Evolutionary conservation across 2,329 filamentous ascomycete genomes (phyloP).

Genomic region (Aspergillus sp.): DNA sequence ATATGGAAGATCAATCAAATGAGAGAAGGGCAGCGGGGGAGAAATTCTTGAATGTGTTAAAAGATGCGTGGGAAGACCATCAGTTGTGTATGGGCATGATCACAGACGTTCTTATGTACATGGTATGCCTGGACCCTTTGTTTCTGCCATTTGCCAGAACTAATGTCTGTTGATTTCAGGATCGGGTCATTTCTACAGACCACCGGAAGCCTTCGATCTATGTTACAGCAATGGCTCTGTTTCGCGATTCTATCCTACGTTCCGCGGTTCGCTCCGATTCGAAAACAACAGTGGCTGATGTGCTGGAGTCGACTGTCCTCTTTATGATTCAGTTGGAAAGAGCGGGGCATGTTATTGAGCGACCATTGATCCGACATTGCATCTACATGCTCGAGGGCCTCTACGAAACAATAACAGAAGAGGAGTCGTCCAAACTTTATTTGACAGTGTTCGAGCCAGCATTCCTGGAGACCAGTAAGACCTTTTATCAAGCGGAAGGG

Average conservation of each 20-base stretch:
- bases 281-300: conserved; percentile 57
- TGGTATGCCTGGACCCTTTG: conserved; percentile 48
- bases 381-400: conserved; percentile 85
- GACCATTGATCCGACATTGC: conserved; percentile 73
- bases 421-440: conserved; percentile 77
- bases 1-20: conserved; percentile 59
- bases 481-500: conserved; percentile 74
- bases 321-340: conserved; percentile 92
- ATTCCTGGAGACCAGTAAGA: conserved; percentile 65
- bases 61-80: conserved; percentile 80
- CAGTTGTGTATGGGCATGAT: conserved; percentile 94
- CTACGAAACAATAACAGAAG: conserved; percentile 75
- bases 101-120: conserved; percentile 94
- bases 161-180: conserved; percentile 41
- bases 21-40: conserved; percentile 79
- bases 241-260: conserved; percentile 77
- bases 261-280: conserved; percentile 46
- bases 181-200: conserved; percentile 75
- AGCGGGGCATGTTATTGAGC: conserved; percentile 82
- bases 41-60: conserved; percentile 71
- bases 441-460: conserved; percentile 73
- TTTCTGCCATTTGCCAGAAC: not conserved
- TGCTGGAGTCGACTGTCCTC: conserved; percentile 76
- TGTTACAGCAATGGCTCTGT: conserved; percentile 77
- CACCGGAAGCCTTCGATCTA: conserved; percentile 74